Evolutionary conservation across 78 protist species (phyloP).

Genomic region (Isochrysis galbana): DNA sequence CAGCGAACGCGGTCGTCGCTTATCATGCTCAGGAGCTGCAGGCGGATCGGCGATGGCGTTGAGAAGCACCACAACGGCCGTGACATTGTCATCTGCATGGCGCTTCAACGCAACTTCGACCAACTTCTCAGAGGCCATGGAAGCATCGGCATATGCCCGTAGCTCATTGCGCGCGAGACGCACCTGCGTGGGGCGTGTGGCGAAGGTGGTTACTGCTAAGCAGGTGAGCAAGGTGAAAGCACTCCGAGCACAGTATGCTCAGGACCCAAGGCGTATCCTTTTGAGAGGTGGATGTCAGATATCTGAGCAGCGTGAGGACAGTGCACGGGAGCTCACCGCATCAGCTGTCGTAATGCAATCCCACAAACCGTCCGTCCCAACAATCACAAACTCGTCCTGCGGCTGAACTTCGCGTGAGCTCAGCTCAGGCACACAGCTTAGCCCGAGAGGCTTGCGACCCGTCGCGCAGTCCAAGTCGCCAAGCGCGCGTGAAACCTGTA

Average conservation of each 20-base stretch:
- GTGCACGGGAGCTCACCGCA: too few species aligned
- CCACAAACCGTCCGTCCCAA: not conserved
- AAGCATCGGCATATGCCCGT: not conserved
- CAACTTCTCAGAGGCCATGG: conserved; percentile 1
- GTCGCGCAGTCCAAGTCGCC: not conserved
- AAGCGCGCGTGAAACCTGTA: not conserved
- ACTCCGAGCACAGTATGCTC: too few species aligned
- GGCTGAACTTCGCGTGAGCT: not conserved
- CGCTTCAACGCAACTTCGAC: conserved; percentile 17
- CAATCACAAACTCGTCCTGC: not conserved
- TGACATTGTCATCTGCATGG: not conserved
- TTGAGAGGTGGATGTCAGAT: not conserved
- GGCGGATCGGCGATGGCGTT: not conserved
- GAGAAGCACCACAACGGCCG: not conserved
- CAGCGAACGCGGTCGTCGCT: not conserved
- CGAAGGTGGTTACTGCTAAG: too few species aligned
- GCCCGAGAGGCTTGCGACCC: not conserved
- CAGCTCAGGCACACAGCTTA: not conserved
- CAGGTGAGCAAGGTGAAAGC: too few species aligned
- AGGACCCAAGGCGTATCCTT: not conserved
- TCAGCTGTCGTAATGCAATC: not conserved
- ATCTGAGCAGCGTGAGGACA: too few species aligned
- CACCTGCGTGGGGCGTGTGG: too few species aligned
- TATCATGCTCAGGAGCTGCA: not conserved
- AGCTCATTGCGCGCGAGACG: not conserved